Base-by-base conservation (phyloP, 2,329 filamentous ascomycete genomes). In the Verticillium klebahnii region DNA sequence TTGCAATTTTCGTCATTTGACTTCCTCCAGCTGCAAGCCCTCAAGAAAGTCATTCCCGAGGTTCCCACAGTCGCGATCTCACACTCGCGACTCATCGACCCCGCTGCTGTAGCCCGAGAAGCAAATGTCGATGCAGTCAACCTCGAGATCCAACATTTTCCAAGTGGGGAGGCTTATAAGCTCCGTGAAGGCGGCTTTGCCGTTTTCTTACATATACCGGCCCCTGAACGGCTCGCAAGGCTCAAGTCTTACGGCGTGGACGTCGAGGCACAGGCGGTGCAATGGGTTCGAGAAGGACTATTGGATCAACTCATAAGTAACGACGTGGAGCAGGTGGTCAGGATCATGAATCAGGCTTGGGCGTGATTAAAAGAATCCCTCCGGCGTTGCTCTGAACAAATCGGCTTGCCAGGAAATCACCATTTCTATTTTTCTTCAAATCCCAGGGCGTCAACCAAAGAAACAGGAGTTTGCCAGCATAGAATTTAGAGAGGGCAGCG, bases 1-100 rank as follows among this genome's bases (percentile, higher is more conserved):
- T 37, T 63, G 7, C 61, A 63, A 23, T 63, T 63, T 29, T 63
- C 61, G 0, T 63, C 61, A 29, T 63, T 63, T 58, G 61, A 63
- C 61, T 60, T 63, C 32, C 58, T 57, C 40, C 61, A 63, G 55
- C 59, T 63, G 19, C 37, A 23, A 15, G 61, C 61, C 5, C 25
- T 63, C 58, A 63, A 63, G 55, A 23, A 63, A 50, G 59, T 36
- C 40, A 58, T 63, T n/a, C 61, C 61, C 31, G 59, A 58, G 14
- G 11, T 36, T 36, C 34, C 34, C 31, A 62, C 61, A 1, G 58
- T 62, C 14, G 57, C 50, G 11, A 15, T 62, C 15, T 62, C 61
- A n/a, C 58, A 62, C 34, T 62, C 61, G 14, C 58, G 61, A 25
- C 25, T 62, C 32, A 60, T 62, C 52, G 58, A 62, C 14, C 61